Conservation (phyloP, 2,329 filamentous ascomycete genomes). For the Sporothrix pseudoabietina region DNA sequence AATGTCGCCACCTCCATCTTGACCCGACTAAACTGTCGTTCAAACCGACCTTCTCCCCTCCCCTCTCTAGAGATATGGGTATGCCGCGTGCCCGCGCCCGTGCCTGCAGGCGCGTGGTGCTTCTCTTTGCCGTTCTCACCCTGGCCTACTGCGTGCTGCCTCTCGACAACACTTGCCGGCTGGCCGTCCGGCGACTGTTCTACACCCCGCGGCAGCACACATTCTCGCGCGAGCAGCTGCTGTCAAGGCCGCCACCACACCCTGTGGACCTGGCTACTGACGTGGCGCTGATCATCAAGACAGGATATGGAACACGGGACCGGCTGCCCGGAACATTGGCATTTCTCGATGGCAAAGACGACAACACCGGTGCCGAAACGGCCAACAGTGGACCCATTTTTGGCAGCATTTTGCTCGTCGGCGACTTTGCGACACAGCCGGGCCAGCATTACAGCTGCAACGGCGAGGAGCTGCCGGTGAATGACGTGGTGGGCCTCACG, state of each 20-base stretch:
- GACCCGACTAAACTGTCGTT: background rate
- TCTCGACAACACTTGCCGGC: background rate
- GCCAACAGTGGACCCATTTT: background rate
- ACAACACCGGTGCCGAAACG: background rate
- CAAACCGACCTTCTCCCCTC: background rate
- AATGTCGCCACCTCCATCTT: background rate
- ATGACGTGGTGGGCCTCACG: conserved; percentile 7
- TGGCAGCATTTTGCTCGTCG: background rate
- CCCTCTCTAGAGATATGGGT: background rate
- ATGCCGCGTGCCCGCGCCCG: conserved; percentile 1
- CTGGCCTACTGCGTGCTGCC: background rate
- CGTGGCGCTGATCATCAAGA: conserved; percentile 16
- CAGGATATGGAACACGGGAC: conserved; percentile 4
- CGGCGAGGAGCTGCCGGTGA: background rate
- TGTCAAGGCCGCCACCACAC: background rate
- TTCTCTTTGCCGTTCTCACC: background rate
- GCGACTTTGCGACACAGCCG: conserved; percentile 3
- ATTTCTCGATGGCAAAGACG: background rate
- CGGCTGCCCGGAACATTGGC: conserved; percentile 1
- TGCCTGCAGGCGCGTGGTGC: conserved; percentile 1
- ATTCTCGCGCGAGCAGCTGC: conserved; percentile 1
- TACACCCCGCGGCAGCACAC: background rate
- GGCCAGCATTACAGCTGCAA: conserved; percentile 15
- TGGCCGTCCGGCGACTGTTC: background rate
- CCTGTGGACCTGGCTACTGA: background rate